A percentile compares a stretch with the other conserved stretches of the same genome.
Conservation (phyloP, 441 rosid genomes). For the Pelargonium fulgidum region DNA sequence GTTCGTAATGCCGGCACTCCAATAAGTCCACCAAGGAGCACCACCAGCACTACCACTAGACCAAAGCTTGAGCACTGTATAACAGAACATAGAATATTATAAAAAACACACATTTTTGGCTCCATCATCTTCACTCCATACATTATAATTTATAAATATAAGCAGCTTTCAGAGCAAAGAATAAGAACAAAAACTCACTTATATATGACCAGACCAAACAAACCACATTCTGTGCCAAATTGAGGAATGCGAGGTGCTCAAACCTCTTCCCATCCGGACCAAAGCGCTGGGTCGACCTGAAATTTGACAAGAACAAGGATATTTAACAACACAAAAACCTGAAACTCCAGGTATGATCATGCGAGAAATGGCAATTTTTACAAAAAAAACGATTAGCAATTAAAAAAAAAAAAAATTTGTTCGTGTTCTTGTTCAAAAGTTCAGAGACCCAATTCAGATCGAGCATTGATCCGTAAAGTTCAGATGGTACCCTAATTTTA, state of each 20-base stretch:
- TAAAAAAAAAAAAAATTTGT: not conserved
- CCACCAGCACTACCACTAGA: slow-evolving; percentile 47
- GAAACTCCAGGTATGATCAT: too few relatives aligned
- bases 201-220: slow-evolving; percentile 78
- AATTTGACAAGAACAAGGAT: not conserved
- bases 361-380: not conserved
- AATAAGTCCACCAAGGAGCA: slow-evolving; percentile 89
- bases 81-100: slow-evolving; percentile 9
- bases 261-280: slow-evolving; percentile 80
- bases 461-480: not conserved
- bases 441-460: too few relatives aligned
- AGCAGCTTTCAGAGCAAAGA: not conserved
- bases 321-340: not conserved
- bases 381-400: not conserved
- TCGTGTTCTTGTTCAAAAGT: too few relatives aligned
- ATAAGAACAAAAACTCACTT: slow-evolving; percentile 41
- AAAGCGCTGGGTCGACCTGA: slow-evolving; percentile 82
- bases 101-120: slow-evolving; percentile 12
- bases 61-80: slow-evolving; percentile 86
- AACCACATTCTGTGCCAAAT: slow-evolving; percentile 78
- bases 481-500: not conserved
- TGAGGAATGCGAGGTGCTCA: slow-evolving; percentile 78
- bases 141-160: not conserved
- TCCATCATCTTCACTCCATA: not conserved
- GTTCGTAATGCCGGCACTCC: slow-evolving; percentile 97